Base-by-base conservation (phyloP, 148 eudicot genomes). In the Cornus florida region DNA sequence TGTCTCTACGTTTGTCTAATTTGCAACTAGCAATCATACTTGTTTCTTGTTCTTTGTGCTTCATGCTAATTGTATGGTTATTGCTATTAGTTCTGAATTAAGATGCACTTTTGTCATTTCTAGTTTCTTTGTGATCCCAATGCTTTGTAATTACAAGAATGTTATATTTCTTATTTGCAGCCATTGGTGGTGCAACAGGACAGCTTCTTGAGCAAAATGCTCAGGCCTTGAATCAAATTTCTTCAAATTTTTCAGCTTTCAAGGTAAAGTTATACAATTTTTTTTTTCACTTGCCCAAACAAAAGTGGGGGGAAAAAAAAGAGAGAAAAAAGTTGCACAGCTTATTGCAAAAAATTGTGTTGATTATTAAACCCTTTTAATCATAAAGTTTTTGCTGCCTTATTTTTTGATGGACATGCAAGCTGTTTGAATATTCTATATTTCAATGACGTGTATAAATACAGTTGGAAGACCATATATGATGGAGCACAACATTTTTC, bases 171-270 rank as follows among this genome's bases (percentile, higher is more conserved):
- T 72, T 48, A 22, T 83, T 86, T 94, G 88, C 93, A 96, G 99
- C 85, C 77, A 91, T 96, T 83, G 99, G 99, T 80, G 98, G 99
- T 70, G 73, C 85, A 65, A 73, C 89, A 74, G 99, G 95, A 73
- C 91, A 90, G 80, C 88, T 96, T 83, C 99, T 96, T 86, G 91
- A 96, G 88, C 94, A 94, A 85, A 96, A 84, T 84, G 90, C 90
- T 83, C 91, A 88, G 75, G 87, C 87, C 75, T 88, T 96, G 76
- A 91, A 86, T 66, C 92, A 96, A 86, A 92, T 96, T 76, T 91
- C 94, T 43, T 77, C 87, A 32, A 97, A 97, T 85, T 94, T 96
- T 83, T 68, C 89, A 39, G 82, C 92, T 60, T 90, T 74, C 66
- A 92, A 90, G 99, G 99, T 96, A 82, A 73, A 70, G 6, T 43